These are phyloP conservation scores for Mycena chlorophos DNA, from an alignment of 768 basidiomycete species.

Conservation along the genomic window DNA sequence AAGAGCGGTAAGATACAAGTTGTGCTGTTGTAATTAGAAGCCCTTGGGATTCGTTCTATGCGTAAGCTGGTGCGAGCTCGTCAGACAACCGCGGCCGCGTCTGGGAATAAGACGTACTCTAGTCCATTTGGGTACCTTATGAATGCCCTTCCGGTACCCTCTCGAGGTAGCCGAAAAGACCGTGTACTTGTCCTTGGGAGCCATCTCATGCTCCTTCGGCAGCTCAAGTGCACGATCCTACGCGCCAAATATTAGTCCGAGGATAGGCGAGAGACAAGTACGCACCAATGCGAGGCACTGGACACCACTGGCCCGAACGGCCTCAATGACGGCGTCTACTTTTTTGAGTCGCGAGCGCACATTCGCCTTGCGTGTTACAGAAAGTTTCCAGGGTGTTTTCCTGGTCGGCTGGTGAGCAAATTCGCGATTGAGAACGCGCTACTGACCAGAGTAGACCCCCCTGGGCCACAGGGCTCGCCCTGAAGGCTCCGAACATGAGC, in stretches of 20 bases:
- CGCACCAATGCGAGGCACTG: constrained; percentile 70
- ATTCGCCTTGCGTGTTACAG: constrained; percentile 89
- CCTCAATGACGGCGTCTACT: constrained; percentile 91
- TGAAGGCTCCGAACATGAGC: constrained; percentile 85
- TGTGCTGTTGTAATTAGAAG: constrained; percentile 86
- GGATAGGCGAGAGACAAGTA: neutral
- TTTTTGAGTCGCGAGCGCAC: constrained; percentile 84
- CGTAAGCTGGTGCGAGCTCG: constrained; percentile 58
- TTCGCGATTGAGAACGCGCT: neutral
- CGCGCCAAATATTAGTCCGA: neutral
- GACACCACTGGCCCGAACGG: constrained; percentile 81
- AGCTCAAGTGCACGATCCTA: constrained; percentile 76
- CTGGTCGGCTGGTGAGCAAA: constrained; percentile 43
- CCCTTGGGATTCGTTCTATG: constrained; percentile 87
- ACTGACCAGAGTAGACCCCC: constrained; percentile 86
- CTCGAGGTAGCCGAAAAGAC: constrained; percentile 68
- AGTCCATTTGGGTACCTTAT: constrained; percentile 98
- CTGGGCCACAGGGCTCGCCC: constrained; percentile 60
- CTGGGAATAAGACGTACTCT: constrained; percentile 59
- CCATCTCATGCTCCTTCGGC: constrained; percentile 95
- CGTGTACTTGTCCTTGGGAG: constrained; percentile 91
- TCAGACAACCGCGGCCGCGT: neutral
- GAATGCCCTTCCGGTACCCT: constrained; percentile 91
- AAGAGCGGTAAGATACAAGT: constrained; percentile 73
- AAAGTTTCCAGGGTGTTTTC: constrained; percentile 95